These are phyloP conservation scores for Leavenworthia alabamica DNA, from an alignment of 345 rosid genomes.

Conservation along the genomic window DNA sequence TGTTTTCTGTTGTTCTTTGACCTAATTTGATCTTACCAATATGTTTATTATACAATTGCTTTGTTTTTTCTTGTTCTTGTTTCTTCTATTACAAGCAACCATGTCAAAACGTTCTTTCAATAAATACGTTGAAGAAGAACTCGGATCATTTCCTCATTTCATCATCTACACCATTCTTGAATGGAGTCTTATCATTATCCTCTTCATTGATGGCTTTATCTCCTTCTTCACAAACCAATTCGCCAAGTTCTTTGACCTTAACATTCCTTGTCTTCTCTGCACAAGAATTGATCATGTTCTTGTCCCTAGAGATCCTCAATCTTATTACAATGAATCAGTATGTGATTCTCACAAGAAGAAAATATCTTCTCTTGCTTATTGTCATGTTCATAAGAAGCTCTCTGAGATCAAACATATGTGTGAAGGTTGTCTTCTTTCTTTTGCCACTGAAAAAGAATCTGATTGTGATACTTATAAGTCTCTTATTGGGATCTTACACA, in stretches of 20 bases:
- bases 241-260: constrained; percentile 67
- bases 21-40: too few species aligned
- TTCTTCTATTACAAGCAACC: too few species aligned
- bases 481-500: constrained; percentile 68
- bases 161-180: constrained; percentile 67
- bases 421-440: constrained; percentile 88
- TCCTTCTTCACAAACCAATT: constrained; percentile 62
- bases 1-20: too few species aligned
- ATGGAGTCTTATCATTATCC: constrained; percentile 67
- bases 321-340: constrained; percentile 77
- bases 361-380: constrained; percentile 72
- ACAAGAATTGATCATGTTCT: constrained; percentile 75
- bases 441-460: constrained; percentile 74
- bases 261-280: constrained; percentile 78
- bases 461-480: constrained; percentile 80
- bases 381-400: constrained; percentile 81
- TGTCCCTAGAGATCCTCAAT: constrained; percentile 41
- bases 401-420: constrained; percentile 78
- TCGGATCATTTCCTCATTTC: constrained; percentile 59
- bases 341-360: constrained; percentile 80
- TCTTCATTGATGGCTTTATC: constrained; percentile 72
- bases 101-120: constrained; percentile 62
- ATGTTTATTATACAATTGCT: too few species aligned
- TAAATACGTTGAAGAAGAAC: constrained; percentile 58
- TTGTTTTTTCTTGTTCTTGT: too few species aligned